These are phyloP conservation scores for Pseudogymnoascus verrucosus DNA, from an alignment of 2,329 filamentous ascomycete species.

Conservation along the genomic window DNA sequence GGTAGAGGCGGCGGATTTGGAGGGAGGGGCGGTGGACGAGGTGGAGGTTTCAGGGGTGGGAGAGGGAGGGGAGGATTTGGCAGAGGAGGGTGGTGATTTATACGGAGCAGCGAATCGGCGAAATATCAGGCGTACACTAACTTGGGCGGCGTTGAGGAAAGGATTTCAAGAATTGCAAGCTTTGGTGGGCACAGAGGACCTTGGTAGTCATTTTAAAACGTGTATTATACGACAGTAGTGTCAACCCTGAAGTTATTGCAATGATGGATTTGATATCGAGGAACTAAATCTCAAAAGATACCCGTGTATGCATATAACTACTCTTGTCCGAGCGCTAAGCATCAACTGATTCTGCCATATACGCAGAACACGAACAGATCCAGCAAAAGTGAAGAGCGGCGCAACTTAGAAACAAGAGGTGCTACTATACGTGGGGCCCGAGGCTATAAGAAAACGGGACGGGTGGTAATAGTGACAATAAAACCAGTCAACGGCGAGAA, in stretches of 20 bases:
- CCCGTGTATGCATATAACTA: too few relatives aligned
- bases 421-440: too few relatives aligned
- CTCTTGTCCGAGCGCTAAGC: too few relatives aligned
- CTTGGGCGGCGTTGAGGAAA: not conserved
- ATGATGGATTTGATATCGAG: not conserved
- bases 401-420: too few relatives aligned
- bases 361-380: too few relatives aligned
- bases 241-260: not conserved
- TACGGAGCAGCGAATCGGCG: not conserved
- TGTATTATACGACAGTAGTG: not conserved
- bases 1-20: slow-evolving; percentile 28
- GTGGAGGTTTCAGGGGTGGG: slow-evolving; percentile 18
- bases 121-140: slow-evolving; percentile 1
- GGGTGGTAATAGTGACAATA: too few relatives aligned
- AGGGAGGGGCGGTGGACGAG: slow-evolving; percentile 32
- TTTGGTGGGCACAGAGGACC: not conserved
- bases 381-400: too few relatives aligned
- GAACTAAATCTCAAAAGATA: too few relatives aligned
- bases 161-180: not conserved
- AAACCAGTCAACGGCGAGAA: too few relatives aligned
- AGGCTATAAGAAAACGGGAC: too few relatives aligned
- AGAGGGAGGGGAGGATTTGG: slow-evolving; percentile 18
- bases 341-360: too few relatives aligned
- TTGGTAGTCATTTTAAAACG: not conserved
- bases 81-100: slow-evolving; percentile 18